These are phyloP conservation scores for Candida andamanensis DNA, from an alignment of 805 yeast genomes.

Conservation along the genomic window DNA sequence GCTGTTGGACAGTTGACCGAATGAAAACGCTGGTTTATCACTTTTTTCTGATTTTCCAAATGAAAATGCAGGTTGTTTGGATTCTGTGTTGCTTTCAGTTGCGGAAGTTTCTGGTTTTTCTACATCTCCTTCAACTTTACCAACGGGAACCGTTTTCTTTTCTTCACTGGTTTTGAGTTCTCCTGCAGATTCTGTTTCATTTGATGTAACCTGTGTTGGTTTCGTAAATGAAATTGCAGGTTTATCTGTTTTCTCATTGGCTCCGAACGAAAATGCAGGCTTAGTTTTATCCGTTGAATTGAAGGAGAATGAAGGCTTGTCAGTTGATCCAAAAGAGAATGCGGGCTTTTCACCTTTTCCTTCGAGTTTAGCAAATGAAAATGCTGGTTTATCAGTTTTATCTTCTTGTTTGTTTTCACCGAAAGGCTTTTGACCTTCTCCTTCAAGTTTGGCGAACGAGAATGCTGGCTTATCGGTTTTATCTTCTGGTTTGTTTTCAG, in stretches of 20 bases:
- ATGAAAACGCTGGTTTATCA: slow-evolving; percentile 11
- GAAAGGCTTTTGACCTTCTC: no score
- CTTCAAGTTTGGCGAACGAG: slow-evolving; percentile 2
- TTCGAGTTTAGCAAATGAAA: slow-evolving; percentile 10
- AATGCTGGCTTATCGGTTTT: slow-evolving; percentile 6
- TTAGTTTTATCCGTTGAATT: slow-evolving; percentile 7
- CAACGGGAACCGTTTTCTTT: neutral
- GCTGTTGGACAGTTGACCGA: slow-evolving; percentile 5
- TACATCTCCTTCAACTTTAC: slow-evolving; percentile 9
- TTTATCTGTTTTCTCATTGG: slow-evolving; percentile 4
- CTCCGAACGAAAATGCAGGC: slow-evolving; percentile 18
- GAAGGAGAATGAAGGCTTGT: slow-evolving; percentile 7
- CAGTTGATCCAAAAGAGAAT: slow-evolving; percentile 13
- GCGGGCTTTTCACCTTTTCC: slow-evolving; percentile 6
- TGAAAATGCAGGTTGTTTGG: slow-evolving; percentile 6
- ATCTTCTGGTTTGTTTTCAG: slow-evolving; percentile 9
- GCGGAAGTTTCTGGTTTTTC: slow-evolving; percentile 11
- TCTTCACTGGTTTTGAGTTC: no score
- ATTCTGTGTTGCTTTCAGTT: slow-evolving; percentile 9
- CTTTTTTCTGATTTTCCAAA: slow-evolving; percentile 8
- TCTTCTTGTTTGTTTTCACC: no score
- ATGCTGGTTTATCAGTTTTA: slow-evolving; percentile 7
- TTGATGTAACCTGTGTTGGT: no score
- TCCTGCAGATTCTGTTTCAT: no score
- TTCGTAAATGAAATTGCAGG: slow-evolving; percentile 12